phyloP scores from a whole-genome alignment of 257 asterid genomes.

The Ocimum tenuiflorum region DNA sequence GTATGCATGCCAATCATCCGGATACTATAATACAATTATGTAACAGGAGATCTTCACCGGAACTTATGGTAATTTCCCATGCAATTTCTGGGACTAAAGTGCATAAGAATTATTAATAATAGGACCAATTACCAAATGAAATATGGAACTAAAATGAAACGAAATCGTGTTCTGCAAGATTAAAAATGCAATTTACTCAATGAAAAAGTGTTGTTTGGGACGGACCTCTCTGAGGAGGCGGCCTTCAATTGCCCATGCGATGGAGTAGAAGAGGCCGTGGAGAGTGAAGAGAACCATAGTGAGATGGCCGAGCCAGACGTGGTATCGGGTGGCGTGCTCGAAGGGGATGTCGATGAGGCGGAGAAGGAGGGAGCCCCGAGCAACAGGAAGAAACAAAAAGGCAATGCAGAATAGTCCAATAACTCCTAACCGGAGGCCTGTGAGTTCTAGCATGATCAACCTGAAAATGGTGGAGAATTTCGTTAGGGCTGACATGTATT shows the following conservation, averaged over 20 bases:
- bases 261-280: conserved; percentile 57
- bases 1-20: no score
- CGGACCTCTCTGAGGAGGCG: conserved; percentile 42
- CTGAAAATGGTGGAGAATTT: conserved; percentile 22
- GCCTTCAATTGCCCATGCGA: conserved; percentile 56
- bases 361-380: conserved; percentile 78
- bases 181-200: no score
- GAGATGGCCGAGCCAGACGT: conserved; percentile 91
- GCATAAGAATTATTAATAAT: no score
- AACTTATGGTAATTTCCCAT: no score
- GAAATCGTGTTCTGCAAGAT: no score
- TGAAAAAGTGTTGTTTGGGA: no score
- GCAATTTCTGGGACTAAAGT: no score
- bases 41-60: no score
- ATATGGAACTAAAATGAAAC: no score
- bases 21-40: no score
- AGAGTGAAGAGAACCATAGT: conserved; percentile 72
- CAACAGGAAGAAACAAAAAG: conserved; percentile 57
- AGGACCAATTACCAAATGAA: no score
- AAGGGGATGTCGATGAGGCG: conserved; percentile 71
- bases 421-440: conserved; percentile 61
- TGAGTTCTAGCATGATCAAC: conserved; percentile 41
- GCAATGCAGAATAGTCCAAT: conserved; percentile 67
- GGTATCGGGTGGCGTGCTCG: conserved; percentile 81
- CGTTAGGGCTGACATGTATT: no score